Evolutionary conservation across 2,329 filamentous ascomycete genomes (phyloP), one percentile per base, ranked within the genome.

Genomic region (Hirsutella thompsonii): DNA sequence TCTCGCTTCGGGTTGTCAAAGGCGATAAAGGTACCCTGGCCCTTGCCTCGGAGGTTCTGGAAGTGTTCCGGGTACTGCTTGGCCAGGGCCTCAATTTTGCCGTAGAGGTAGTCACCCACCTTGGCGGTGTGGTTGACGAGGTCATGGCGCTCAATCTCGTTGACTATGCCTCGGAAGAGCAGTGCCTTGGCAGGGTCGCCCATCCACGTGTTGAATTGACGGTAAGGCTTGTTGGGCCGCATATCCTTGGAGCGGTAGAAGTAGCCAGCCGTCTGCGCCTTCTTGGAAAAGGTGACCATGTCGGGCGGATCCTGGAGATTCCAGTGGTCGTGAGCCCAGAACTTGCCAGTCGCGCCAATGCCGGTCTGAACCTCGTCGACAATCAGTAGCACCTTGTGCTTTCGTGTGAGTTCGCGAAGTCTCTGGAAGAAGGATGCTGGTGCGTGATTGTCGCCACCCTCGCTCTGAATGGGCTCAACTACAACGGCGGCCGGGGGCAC

Each of bases 281-380:
- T 94, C 72, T 94, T 94, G 56, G 79, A 85, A 68, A 94, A 94
- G 44, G 88, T 94, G 36, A 94, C 88, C 70, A 94, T 92, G 68
- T 94, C 88, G 0, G 88, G 88, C 8, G 88, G 84, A 29, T 78
- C 67, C 38, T 72, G 57, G 35, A 94, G 74, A 60, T 83, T 74
- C 88, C 88, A 94, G 78, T 94, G 89, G 55, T 94, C 87, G 68
- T 94, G 89, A 8, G 89, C 88, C 88, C 88, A 94, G 78, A 94
- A 94, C 62, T 85, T 88, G 53, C 88, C 88, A 0, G 88, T 94
- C 32, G 89, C 87, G 52, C 89, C 89, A 20, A 94, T 81, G 58
- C 88, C 89, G 6, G 88, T 94, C 67, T 94, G 88, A 10, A 94
- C 88, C 66, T 94, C 88, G 59, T 94, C 88, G 48, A 93, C 88